These are phyloP conservation scores for Phytophthora rubi DNA, from an alignment of 352 stramenopile species.

Conservation along the genomic window DNA sequence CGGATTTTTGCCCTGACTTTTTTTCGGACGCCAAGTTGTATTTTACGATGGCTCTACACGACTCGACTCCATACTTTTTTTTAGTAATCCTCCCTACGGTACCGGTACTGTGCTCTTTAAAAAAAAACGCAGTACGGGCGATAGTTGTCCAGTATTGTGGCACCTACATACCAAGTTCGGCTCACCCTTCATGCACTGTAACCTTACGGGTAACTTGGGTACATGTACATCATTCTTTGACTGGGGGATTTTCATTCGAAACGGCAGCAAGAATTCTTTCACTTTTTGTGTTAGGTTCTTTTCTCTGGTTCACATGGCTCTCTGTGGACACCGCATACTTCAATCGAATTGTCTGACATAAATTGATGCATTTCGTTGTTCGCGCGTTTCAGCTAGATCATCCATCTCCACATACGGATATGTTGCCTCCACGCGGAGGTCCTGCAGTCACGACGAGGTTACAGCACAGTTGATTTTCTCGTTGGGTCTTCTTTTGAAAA, in stretches of 20 bases:
- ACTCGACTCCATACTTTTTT: not conserved
- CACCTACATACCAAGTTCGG: no score
- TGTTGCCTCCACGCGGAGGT: not conserved
- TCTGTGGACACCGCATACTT: not conserved
- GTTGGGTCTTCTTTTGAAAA: not conserved
- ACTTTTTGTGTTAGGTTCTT: not conserved
- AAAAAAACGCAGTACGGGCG: no score
- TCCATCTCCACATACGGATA: not conserved
- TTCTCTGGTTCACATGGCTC: not conserved
- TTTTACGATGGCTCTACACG: not conserved
- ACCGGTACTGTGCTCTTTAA: no score
- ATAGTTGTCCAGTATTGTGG: no score
- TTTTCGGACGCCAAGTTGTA: conserved; percentile 2
- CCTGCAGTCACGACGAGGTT: not conserved
- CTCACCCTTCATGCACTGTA: not conserved
- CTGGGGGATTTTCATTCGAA: not conserved
- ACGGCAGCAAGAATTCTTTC: not conserved
- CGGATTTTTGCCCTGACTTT: conserved; percentile 1
- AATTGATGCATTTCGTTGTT: not conserved
- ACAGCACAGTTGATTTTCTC: not conserved
- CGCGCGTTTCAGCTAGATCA: not conserved
- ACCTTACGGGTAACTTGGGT: not conserved
- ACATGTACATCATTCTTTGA: not conserved
- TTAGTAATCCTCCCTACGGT: no score
- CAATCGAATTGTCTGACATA: not conserved